Conservation (phyloP, 768 basidiomycete genomes). For the Inosperma sp. region DNA sequence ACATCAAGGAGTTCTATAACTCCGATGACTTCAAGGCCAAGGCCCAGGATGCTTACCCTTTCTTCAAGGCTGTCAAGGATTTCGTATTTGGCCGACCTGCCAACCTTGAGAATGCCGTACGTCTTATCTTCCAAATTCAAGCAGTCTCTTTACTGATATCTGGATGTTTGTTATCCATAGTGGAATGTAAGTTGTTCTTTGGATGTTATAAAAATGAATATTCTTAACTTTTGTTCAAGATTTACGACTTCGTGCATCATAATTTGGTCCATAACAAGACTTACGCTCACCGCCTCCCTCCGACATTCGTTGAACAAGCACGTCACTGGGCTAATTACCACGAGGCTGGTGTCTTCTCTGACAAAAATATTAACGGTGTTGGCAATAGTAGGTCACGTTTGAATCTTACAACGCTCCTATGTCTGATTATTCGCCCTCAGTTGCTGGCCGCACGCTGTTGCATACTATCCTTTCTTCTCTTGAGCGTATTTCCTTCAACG, state of each 20-base stretch:
- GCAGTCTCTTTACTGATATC: slow-evolving; percentile 13
- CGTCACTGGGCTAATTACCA: slow-evolving; percentile 75
- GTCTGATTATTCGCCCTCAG: slow-evolving; percentile 34
- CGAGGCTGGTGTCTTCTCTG: slow-evolving; percentile 71
- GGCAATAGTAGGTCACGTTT: slow-evolving; percentile 62
- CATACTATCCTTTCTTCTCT: slow-evolving; percentile 67
- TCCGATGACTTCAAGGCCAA: slow-evolving; percentile 65
- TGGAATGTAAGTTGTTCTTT: slow-evolving; percentile 60
- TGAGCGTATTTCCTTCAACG: slow-evolving; percentile 73
- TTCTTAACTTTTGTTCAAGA: slow-evolving; percentile 32
- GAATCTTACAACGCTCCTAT: background rate
- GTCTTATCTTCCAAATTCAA: slow-evolving; percentile 22
- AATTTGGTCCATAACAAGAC: slow-evolving; percentile 79
- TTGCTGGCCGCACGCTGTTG: slow-evolving; percentile 78
- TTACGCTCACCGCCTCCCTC: slow-evolving; percentile 75
- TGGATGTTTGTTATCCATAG: slow-evolving; percentile 32
- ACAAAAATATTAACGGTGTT: slow-evolving; percentile 54
- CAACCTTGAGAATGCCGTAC: slow-evolving; percentile 63
- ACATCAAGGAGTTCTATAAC: slow-evolving; percentile 53
- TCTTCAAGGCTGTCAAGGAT: slow-evolving; percentile 64
- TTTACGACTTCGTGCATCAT: slow-evolving; percentile 75
- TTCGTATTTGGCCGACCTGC: slow-evolving; percentile 67
- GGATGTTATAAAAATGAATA: background rate
- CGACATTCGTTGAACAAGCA: slow-evolving; percentile 70
- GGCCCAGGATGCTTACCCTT: slow-evolving; percentile 52